These are phyloP conservation scores for Alternaria sp. DNA, from an alignment of 2,329 filamentous ascomycete species.

Conservation along the genomic window DNA sequence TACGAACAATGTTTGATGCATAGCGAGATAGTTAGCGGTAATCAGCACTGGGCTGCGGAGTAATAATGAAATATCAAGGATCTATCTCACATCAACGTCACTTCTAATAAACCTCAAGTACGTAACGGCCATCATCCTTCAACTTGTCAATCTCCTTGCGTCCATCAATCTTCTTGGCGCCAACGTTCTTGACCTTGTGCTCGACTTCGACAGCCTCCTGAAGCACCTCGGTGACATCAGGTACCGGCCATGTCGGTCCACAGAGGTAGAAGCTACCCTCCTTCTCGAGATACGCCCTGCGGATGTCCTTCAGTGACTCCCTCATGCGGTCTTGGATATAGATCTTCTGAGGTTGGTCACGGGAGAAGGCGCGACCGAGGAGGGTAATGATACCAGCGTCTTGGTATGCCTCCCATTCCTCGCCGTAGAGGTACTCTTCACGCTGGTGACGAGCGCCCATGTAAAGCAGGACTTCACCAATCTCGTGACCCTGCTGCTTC, in stretches of 20 bases:
- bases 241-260: slow-evolving; percentile 97
- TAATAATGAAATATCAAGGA: not conserved
- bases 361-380: slow-evolving; percentile 90
- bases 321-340: slow-evolving; percentile 99
- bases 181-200: slow-evolving; percentile 62
- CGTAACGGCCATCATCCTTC: slow-evolving; percentile 94
- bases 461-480: slow-evolving; percentile 91
- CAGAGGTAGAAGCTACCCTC: slow-evolving; percentile 96
- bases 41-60: not conserved
- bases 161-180: slow-evolving; percentile 77
- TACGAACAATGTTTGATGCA: not conserved
- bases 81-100: not conserved
- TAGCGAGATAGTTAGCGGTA: not conserved
- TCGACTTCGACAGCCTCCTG: slow-evolving; percentile 88
- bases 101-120: slow-evolving; percentile 89
- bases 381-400: slow-evolving; percentile 94
- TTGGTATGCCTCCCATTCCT: slow-evolving; percentile 98
- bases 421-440: slow-evolving; percentile 97
- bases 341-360: slow-evolving; percentile 97
- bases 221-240: slow-evolving; percentile 91
- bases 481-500: slow-evolving; percentile 94
- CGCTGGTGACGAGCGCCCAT: slow-evolving; percentile 97
- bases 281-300: slow-evolving; percentile 83
- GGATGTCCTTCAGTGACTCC: slow-evolving; percentile 80
- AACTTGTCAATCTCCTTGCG: slow-evolving; percentile 94